Evolutionary conservation across 805 yeast genomes (phyloP), one percentile per base, ranked within the genome.

Genomic region (Pichia membranifaciens): DNA sequence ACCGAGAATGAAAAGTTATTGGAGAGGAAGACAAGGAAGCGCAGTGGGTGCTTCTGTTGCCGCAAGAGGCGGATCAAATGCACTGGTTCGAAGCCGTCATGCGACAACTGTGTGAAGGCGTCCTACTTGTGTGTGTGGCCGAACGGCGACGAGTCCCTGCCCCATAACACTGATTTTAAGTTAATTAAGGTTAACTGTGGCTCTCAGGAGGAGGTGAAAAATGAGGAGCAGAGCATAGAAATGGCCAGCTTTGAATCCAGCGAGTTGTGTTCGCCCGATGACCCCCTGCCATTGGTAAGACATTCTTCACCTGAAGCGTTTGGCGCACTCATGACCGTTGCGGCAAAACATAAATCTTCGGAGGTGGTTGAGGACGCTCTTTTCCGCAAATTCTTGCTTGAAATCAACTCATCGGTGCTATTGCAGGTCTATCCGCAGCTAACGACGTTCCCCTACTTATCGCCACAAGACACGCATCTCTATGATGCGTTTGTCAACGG

Each of bases 401-500:
- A 51, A 12, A 46, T 53, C 12, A 47, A 49, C 21, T 39, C 49
- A 3, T 31, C 52, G 2, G 23, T 38, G 3, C 17, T 20, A 17
- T 12, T 20, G 3, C 20, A 39, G 18, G 17, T 31, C 3, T 25
- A 9, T 12, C 33, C 16, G 22, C n/a, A 18, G n/a, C 15, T 38
- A 20, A 12, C 21, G 9, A n/a, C 28, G n/a, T 25, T 40, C n/a
- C 43, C 35, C 5, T 32, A 13, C 13, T 17, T 41, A 18, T 29
- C 16, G 15, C n/a, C 37, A 9, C n/a, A 41, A n/a, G 41, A 39
- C 21, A 15, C 36, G 1, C 45, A 52, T 20, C 45, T 59, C 22
- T 64, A 59, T 48, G 60, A 65, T 51, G 69, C 68, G 3, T 72
- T 72, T 49, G 59, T 66, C 5, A 62, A 66, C 38, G 72, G 71